Base-by-base conservation (phyloP, 345 rosid species). In the Eucalyptus erythrocorys region DNA sequence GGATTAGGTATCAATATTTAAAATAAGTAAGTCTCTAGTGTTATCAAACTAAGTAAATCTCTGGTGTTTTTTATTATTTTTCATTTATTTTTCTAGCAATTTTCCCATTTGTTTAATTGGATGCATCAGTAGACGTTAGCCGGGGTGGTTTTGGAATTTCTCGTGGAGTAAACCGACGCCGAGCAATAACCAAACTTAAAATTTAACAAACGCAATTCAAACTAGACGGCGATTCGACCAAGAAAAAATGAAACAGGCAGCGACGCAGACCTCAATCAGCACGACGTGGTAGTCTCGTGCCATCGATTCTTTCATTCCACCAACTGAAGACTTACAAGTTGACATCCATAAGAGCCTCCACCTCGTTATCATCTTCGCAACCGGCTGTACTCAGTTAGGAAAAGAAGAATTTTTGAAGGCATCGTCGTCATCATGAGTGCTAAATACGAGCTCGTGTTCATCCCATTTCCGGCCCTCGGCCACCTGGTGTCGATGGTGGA, bases 401-500 rank as follows among this genome's bases (percentile, higher is more conserved):
- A 15, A 64, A 64, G 76, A 64, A 64, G 71, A 34, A 43, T 42
- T 15, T 81, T 81, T 45, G 24, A 49, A 17, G 43, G 66, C 42
- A 5, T 30, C 30, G 13, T 51, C 30, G 7, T 55, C 45, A 2
- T 80, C 57, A 86, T 40, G 94, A 94, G 68, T n/a, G 14, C 42
- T 5, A 86, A 47, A 87, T 85, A 50, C 8, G 86, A 48, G 49
- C 89, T 87, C 85, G 61, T 49, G 13, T 4, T 76, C 11, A 12
- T 87, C 81, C 84, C 88, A 40, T 22, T 2, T 16, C 88, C 90
- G 2, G 94, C 88, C 15, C 88, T 87, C 3, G 96, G 96, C 90
- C 96, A 95, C 87, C 88, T 94, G 40, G 88, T 89, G 2, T 89
- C 96, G 21, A 17, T 82, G n/a, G 89, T 91, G 48, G 94, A 94